Conservation (phyloP, 2,329 filamentous ascomycete genomes). For the Nothophaeocryptopus gaeumannii region DNA sequence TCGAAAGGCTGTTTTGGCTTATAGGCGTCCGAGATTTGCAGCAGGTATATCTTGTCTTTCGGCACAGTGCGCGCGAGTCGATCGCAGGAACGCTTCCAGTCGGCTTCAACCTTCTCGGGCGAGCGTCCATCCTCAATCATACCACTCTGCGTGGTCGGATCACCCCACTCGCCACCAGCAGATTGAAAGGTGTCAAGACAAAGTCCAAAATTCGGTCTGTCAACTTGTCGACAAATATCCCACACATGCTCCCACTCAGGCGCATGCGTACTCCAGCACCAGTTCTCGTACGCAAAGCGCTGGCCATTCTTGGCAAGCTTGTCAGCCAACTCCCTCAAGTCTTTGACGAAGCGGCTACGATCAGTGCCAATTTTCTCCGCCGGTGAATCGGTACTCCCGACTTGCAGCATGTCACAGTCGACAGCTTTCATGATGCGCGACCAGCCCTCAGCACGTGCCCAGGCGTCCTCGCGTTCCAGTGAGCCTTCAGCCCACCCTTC, state of each 20-base stretch:
- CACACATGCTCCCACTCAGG: slow-evolving; percentile 68
- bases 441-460: slow-evolving; percentile 63
- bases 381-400: slow-evolving; percentile 63
- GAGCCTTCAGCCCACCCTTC: slow-evolving; percentile 67
- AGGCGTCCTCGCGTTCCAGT: slow-evolving; percentile 59
- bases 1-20: slow-evolving; percentile 56
- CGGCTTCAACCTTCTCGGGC: slow-evolving; percentile 47
- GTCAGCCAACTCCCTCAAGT: slow-evolving; percentile 64
- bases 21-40: slow-evolving; percentile 76
- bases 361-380: slow-evolving; percentile 52
- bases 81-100: slow-evolving; percentile 35
- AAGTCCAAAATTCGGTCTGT: slow-evolving; percentile 66
- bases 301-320: slow-evolving; percentile 57
- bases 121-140: slow-evolving; percentile 49
- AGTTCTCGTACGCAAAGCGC: slow-evolving; percentile 73
- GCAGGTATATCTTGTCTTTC: slow-evolving; percentile 67
- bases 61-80: slow-evolving; percentile 59
- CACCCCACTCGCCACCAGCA: slow-evolving; percentile 68
- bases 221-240: slow-evolving; percentile 62
- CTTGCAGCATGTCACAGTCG: slow-evolving; percentile 68
- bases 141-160: slow-evolving; percentile 64
- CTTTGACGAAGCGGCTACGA: slow-evolving; percentile 53
- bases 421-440: slow-evolving; percentile 67
- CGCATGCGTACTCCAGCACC: slow-evolving; percentile 74
- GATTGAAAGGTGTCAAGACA: slow-evolving; percentile 79